These are phyloP conservation scores for Chenopodium berlandieri DNA, from an alignment of 148 eudicot genomes.

Conservation along the genomic window DNA sequence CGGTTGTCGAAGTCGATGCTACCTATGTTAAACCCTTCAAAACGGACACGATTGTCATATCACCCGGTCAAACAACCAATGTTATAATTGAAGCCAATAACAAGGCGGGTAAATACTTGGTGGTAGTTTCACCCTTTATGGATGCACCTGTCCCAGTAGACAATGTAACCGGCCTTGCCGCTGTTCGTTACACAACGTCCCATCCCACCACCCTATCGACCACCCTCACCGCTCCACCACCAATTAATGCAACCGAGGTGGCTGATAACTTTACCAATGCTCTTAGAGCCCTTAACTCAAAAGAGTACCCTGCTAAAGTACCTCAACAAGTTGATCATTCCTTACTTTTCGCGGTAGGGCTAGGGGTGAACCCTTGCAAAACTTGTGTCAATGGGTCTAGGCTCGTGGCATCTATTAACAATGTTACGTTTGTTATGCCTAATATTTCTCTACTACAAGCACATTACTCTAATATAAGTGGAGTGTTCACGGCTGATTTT, in stretches of 20 bases:
- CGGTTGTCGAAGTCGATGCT: constrained; percentile 43
- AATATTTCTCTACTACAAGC: constrained; percentile 49
- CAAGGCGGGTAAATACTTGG: constrained; percentile 37
- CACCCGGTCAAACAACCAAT: constrained; percentile 66
- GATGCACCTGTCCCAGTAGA: constrained; percentile 59
- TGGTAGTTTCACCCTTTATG: constrained; percentile 56
- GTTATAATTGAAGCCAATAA: constrained; percentile 41
- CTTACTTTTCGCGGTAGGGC: constrained; percentile 47
- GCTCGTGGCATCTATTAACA: constrained; percentile 55
- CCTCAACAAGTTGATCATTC: constrained; percentile 45
- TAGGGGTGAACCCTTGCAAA: constrained; percentile 48
- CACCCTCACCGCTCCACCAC: constrained; percentile 43
- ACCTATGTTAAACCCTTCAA: constrained; percentile 50
- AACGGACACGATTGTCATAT: constrained; percentile 41
- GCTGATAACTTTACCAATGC: constrained; percentile 37
- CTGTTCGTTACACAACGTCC: constrained; percentile 37
- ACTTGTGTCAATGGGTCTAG: constrained; percentile 44
- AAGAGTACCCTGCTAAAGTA: constrained; percentile 42
- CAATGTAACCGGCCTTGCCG: constrained; percentile 49
- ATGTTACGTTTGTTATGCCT: constrained; percentile 59
- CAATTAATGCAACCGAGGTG: constrained; percentile 40
- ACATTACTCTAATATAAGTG: constrained; percentile 44
- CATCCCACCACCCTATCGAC: constrained; percentile 18
- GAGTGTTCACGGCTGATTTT: constrained; percentile 58
- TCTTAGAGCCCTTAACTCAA: constrained; percentile 51